phyloP scores from a whole-genome alignment of 148 eudicot genomes.

The Amaranthus cruentus region DNA sequence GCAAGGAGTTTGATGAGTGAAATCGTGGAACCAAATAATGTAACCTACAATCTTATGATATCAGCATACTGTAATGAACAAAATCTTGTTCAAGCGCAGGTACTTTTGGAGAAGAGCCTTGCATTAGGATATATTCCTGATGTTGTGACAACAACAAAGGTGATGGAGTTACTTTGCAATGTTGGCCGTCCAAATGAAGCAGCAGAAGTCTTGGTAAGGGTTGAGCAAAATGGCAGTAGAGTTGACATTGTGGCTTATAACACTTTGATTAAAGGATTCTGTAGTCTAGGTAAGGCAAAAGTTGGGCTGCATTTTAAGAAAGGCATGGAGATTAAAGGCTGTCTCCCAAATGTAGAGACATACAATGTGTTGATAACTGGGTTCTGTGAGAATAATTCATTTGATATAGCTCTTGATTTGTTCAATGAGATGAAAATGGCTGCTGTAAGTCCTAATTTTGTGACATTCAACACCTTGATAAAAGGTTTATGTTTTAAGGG shows the following conservation, averaged over 20 bases:
- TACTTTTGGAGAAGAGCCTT: conserved; percentile 69
- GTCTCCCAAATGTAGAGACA: conserved; percentile 73
- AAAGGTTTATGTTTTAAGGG: conserved; percentile 62
- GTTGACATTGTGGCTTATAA: conserved; percentile 81
- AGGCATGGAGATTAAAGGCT: conserved; percentile 87
- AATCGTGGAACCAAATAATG: conserved; percentile 60
- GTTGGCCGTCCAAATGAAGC: conserved; percentile 63
- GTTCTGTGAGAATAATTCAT: conserved; percentile 52
- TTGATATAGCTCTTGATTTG: conserved; percentile 70
- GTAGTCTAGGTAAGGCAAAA: conserved; percentile 54
- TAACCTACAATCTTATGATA: conserved; percentile 67
- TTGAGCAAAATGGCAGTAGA: conserved; percentile 54
- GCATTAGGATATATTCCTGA: conserved; percentile 61
- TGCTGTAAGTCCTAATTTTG: conserved; percentile 52
- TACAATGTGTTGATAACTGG: conserved; percentile 67
- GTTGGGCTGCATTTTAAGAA: conserved; percentile 52
- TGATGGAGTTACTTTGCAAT: conserved; percentile 56
- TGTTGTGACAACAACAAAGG: conserved; percentile 63
- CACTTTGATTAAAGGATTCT: conserved; percentile 68
- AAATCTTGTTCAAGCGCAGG: conserved; percentile 72
- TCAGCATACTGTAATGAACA: conserved; percentile 72
- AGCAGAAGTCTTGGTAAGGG: conserved; percentile 66
- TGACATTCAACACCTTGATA: conserved; percentile 58
- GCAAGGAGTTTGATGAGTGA: conserved; percentile 94
- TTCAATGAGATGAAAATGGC: conserved; percentile 73